Conservation (phyloP, 352 stramenopile species). For the Thraustotheca clavata region DNA sequence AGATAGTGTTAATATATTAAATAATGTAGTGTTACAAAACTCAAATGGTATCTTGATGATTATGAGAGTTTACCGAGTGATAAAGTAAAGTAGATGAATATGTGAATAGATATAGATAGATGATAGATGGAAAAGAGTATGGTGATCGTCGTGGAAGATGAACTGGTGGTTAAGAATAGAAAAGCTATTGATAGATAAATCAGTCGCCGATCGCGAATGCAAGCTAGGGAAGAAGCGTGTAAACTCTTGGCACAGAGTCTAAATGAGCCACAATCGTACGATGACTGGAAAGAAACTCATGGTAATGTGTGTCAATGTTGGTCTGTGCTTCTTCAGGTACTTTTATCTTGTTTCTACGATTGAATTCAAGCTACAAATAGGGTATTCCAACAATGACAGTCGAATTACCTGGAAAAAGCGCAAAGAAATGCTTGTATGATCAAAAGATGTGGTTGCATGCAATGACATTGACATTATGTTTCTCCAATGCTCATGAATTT, state of each 20-base stretch:
- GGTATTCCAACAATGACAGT: background rate
- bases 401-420: background rate
- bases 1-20: too few relatives aligned
- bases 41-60: too few relatives aligned
- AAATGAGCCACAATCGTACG: background rate
- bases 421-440: background rate
- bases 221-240: conserved; percentile 1
- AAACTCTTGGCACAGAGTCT: conserved; percentile 1
- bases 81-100: too few relatives aligned
- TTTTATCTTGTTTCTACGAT: background rate
- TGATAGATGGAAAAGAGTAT: too few relatives aligned
- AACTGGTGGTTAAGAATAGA: too few relatives aligned
- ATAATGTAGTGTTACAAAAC: too few relatives aligned
- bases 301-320: background rate
- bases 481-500: background rate
- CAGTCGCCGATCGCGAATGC: too few relatives aligned
- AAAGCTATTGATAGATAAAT: background rate
- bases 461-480: conserved; percentile 1
- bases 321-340: conserved; percentile 7
- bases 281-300: background rate
- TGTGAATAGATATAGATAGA: too few relatives aligned
- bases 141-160: too few relatives aligned
- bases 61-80: too few relatives aligned
- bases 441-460: conserved; percentile 5
- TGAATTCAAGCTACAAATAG: background rate